Conservation (phyloP, 345 rosid genomes). For the Rhodomyrtus tomentosa region DNA sequence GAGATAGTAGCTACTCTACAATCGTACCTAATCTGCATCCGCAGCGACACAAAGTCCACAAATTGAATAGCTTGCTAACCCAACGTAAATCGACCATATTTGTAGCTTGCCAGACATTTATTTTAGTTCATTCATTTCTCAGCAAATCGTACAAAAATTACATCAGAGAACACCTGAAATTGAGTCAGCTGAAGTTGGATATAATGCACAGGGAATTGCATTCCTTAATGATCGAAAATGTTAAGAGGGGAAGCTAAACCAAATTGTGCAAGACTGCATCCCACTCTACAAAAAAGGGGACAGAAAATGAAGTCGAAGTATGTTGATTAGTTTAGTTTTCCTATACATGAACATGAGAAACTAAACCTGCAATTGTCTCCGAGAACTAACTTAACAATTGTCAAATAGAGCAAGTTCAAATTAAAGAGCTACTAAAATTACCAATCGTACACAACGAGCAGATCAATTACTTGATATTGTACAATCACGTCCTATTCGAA, state of each 20-base stretch:
- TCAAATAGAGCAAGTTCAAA: background rate
- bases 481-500: constrained; percentile 27
- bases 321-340: background rate
- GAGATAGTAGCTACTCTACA: background rate
- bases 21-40: background rate
- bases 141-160: background rate
- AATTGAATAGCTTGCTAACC: background rate
- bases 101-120: background rate
- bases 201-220: background rate
- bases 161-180: background rate
- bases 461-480: background rate
- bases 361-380: background rate
- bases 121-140: background rate
- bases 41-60: background rate
- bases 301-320: background rate
- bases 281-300: background rate
- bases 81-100: background rate
- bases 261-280: background rate
- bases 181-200: background rate
- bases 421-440: background rate
- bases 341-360: background rate
- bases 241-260: background rate
- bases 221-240: background rate
- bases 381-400: background rate
- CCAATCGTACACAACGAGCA: background rate